phyloP scores from a whole-genome alignment of 2,329 filamentous ascomycete species.

The Colletotrichum graminicola region DNA sequence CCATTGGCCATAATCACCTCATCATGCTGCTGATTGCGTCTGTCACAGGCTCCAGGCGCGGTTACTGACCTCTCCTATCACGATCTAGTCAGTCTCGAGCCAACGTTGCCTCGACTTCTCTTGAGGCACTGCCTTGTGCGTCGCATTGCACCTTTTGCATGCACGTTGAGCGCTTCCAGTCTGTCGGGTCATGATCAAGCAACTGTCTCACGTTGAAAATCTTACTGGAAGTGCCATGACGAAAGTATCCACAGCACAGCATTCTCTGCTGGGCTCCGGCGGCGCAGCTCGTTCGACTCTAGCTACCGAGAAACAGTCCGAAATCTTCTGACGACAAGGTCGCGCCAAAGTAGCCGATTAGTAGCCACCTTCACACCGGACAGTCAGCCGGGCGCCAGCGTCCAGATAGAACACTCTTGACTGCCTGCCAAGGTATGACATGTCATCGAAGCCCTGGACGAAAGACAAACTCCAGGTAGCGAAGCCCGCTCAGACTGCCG shows the following conservation, averaged over 20 bases:
- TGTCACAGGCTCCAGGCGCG: constrained; percentile 31
- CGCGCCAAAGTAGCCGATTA: constrained; percentile 20
- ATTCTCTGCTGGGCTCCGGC: not conserved
- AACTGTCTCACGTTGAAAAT: constrained; percentile 5
- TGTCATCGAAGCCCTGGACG: constrained; percentile 4
- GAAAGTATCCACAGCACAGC: constrained; percentile 18
- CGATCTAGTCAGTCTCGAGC: constrained; percentile 4
- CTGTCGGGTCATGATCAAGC: constrained; percentile 44
- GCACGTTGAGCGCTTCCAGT: constrained; percentile 50
- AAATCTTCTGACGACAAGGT: constrained; percentile 19
- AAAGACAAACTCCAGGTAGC: constrained; percentile 13
- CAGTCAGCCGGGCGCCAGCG: not conserved
- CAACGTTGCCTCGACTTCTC: constrained; percentile 22
- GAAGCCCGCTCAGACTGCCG: constrained; percentile 26
- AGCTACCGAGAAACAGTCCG: not conserved
- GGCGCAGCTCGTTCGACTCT: not conserved
- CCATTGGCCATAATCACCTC: constrained; percentile 35
- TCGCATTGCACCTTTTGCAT: constrained; percentile 43
- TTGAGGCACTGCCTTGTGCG: constrained; percentile 12
- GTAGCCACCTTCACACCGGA: not conserved
- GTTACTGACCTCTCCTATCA: constrained; percentile 24
- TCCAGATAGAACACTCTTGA: not conserved
- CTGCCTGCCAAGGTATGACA: constrained; percentile 17
- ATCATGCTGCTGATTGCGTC: constrained; percentile 34
- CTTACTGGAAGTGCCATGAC: constrained; percentile 14